These are phyloP conservation scores for Leishmania major DNA, from an alignment of 208 protist species.

Conservation along the genomic window DNA sequence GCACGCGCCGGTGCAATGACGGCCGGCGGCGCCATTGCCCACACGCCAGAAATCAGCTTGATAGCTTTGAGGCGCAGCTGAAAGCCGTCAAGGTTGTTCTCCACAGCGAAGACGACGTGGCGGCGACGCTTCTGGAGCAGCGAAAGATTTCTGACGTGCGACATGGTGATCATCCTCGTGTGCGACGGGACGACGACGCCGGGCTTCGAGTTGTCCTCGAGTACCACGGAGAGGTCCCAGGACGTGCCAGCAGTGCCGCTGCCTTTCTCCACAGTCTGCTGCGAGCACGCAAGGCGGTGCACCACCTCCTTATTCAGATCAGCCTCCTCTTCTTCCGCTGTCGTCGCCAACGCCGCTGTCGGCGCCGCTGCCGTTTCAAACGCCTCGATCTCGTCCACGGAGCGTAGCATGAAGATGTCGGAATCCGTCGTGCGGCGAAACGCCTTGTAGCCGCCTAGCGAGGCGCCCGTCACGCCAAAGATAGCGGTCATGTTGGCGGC, in stretches of 20 bases:
- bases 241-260: slow-evolving; percentile 1
- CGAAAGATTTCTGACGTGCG: slow-evolving; percentile 36
- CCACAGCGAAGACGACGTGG: slow-evolving; percentile 60
- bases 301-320: slow-evolving; percentile 25
- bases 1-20: slow-evolving; percentile 35
- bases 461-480: slow-evolving; percentile 72
- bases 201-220: slow-evolving; percentile 53
- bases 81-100: slow-evolving; percentile 46
- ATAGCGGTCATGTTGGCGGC: slow-evolving; percentile 70
- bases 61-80: slow-evolving; percentile 63
- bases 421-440: slow-evolving; percentile 69
- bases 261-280: slow-evolving; percentile 21
- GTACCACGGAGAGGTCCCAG: slow-evolving; percentile 37
- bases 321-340: slow-evolving; percentile 20
- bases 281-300: slow-evolving; percentile 18
- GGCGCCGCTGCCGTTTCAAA: slow-evolving; percentile 31
- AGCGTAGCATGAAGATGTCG: slow-evolving; percentile 66
- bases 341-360: neutral
- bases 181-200: slow-evolving; percentile 70
- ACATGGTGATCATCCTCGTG: slow-evolving; percentile 63
- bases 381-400: slow-evolving; percentile 65
- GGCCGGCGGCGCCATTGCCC: slow-evolving; percentile 62
- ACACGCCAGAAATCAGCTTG: slow-evolving; percentile 64
- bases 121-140: slow-evolving; percentile 53
- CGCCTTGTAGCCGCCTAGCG: slow-evolving; percentile 76